Evolutionary conservation across 2,329 filamentous ascomycete species (phyloP).

Genomic region (Penicillium sp.): DNA sequence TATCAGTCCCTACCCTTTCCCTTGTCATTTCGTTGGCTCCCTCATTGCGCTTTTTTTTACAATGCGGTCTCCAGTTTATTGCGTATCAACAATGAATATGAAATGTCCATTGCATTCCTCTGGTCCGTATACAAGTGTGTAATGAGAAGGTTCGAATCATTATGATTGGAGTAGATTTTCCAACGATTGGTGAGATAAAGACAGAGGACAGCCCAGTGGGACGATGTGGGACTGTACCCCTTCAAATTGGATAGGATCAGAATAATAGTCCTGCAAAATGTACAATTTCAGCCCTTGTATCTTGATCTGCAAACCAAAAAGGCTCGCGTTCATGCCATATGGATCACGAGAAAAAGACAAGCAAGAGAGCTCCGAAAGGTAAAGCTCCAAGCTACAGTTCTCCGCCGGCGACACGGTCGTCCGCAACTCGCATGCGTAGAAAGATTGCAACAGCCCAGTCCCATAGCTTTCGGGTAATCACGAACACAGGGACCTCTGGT

Average conservation of each 20-base stretch:
- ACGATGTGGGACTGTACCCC: slow-evolving; percentile 1
- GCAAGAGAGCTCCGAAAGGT: not conserved
- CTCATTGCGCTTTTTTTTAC: slow-evolving; percentile 3
- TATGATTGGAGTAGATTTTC: slow-evolving; percentile 14
- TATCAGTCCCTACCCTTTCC: slow-evolving; percentile 19
- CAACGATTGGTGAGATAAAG: slow-evolving; percentile 14
- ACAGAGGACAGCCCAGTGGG: not conserved
- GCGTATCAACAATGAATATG: slow-evolving; percentile 12
- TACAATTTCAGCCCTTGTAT: slow-evolving; percentile 8
- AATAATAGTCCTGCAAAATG: slow-evolving; percentile 10
- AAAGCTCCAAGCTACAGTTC: slow-evolving; percentile 21
- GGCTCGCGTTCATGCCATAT: not conserved
- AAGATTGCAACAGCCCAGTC: slow-evolving; percentile 37
- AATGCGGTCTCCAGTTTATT: not conserved
- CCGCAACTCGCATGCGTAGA: slow-evolving; percentile 35
- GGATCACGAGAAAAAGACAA: not conserved
- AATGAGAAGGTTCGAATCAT: not conserved
- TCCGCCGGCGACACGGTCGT: slow-evolving; percentile 25
- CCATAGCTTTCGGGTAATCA: slow-evolving; percentile 47
- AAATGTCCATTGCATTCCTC: not conserved
- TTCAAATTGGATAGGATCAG: not conserved
- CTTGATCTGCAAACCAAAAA: not conserved
- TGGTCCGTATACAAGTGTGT: not conserved
- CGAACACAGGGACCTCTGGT: slow-evolving; percentile 59
- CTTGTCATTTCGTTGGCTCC: not conserved